These are phyloP conservation scores for Sechiopsis laciniata DNA, from an alignment of 306 rosid species.

Conservation along the genomic window DNA sequence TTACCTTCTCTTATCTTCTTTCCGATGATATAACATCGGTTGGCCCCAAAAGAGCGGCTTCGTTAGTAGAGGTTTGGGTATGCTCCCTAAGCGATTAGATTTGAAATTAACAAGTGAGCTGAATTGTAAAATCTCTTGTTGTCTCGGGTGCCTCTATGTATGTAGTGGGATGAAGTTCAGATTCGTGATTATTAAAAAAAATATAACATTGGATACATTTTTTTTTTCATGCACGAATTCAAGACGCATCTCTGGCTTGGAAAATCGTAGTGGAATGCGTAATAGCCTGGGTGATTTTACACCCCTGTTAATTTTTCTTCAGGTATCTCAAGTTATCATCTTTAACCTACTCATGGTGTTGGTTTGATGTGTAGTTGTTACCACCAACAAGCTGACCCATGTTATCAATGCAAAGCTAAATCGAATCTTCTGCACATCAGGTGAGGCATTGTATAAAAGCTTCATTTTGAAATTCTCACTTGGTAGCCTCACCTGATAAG, in stretches of 20 bases:
- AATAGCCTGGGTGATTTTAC: neutral
- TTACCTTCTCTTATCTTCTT: neutral
- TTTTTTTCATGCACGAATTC: neutral
- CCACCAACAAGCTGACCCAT: conserved; percentile 12
- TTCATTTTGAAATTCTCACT: neutral
- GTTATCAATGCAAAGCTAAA: conserved; percentile 14
- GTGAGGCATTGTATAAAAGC: neutral
- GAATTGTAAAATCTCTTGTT: too few species aligned
- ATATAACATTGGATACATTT: neutral
- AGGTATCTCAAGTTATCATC: neutral
- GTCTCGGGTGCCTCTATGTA: too few species aligned
- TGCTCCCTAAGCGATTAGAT: too few species aligned
- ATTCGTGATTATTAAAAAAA: too few species aligned
- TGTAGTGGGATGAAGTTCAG: too few species aligned
- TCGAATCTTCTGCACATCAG: neutral
- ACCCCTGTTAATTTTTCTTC: neutral
- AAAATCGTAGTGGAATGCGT: neutral
- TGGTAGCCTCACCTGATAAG: neutral
- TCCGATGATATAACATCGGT: too few species aligned
- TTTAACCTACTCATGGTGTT: neutral
- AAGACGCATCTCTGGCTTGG: neutral
- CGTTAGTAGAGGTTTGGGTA: too few species aligned
- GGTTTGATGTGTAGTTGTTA: conserved; percentile 13
- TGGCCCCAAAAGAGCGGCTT: too few species aligned
- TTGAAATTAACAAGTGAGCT: too few species aligned